Percentiles rank a stretch among this genome's conserved stretches.
These are phyloP conservation scores for Saxispiralis lemnorum DNA, from an alignment of 495 filamentous ascomycete genomes.

Conservation along the genomic window DNA sequence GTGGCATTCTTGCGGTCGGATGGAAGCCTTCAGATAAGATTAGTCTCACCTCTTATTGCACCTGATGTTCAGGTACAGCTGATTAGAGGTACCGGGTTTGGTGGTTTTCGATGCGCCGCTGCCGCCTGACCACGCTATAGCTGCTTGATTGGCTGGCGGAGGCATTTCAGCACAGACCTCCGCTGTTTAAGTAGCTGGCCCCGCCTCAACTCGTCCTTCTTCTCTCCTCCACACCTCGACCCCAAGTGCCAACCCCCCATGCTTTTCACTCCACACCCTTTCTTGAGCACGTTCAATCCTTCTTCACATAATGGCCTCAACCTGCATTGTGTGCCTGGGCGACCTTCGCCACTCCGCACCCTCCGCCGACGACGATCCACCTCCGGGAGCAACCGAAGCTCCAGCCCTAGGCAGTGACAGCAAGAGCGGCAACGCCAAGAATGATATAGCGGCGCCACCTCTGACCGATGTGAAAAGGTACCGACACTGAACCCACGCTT, in stretches of 20 bases:
- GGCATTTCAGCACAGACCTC: too few relatives aligned
- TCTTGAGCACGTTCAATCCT: neutral
- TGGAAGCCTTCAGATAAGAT: too few relatives aligned
- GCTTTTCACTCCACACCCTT: neutral
- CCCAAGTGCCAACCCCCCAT: neutral
- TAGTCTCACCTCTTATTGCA: too few relatives aligned
- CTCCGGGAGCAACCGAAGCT: slow-evolving; percentile 25
- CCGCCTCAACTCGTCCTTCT: slow-evolving; percentile 1
- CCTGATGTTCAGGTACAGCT: too few relatives aligned
- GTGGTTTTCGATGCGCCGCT: neutral
- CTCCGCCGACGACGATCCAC: slow-evolving; percentile 36
- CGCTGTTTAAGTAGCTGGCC: neutral
- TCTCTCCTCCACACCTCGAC: neutral
- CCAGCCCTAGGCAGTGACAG: slow-evolving; percentile 7
- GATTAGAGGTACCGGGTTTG: too few relatives aligned
- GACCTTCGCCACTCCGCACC: slow-evolving; percentile 46
- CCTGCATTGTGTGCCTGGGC: slow-evolving; percentile 92
- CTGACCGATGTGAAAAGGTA: slow-evolving; percentile 11
- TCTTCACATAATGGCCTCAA: slow-evolving; percentile 43
- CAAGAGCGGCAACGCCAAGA: slow-evolving; percentile 2
- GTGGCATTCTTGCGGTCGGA: too few relatives aligned
- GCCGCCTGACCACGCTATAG: too few relatives aligned
- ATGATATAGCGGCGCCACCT: neutral
- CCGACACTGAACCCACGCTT: slow-evolving; percentile 5
- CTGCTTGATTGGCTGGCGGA: too few relatives aligned